Evolutionary conservation across 345 rosid species (phyloP).

Genomic region (Heritiera fomes): DNA sequence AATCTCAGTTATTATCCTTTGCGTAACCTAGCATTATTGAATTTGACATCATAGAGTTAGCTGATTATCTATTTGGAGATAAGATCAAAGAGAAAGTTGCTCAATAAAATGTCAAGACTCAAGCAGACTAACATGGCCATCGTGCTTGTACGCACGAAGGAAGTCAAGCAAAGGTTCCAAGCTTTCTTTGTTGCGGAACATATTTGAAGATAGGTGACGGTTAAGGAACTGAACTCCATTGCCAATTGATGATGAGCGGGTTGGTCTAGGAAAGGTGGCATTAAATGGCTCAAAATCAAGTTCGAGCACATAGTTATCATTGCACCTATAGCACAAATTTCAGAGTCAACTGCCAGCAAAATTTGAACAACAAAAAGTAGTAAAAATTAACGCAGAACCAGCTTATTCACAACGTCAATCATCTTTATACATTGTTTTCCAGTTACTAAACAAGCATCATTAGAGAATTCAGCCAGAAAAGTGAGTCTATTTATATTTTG

Average conservation of each 20-base stretch:
- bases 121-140: slow-evolving; percentile 59
- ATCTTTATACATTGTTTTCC: background rate
- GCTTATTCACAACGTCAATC: background rate
- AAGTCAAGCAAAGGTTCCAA: slow-evolving; percentile 78
- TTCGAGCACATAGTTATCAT: slow-evolving; percentile 79
- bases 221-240: slow-evolving; percentile 92
- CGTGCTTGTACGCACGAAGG: slow-evolving; percentile 70
- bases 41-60: background rate
- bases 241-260: slow-evolving; percentile 82
- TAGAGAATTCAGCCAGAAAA: background rate
- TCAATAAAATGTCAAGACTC: background rate
- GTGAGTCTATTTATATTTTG: no score
- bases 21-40: background rate
- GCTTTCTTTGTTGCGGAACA: slow-evolving; percentile 87
- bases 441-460: background rate
- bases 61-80: background rate
- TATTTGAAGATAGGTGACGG: slow-evolving; percentile 86
- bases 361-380: background rate
- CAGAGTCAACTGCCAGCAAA: background rate
- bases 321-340: slow-evolving; percentile 39
- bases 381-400: slow-evolving; percentile 1
- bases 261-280: slow-evolving; percentile 79
- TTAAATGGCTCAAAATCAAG: slow-evolving; percentile 92
- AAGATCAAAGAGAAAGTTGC: slow-evolving; percentile 3
- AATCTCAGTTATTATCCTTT: background rate